A percentile compares a stretch with the other conserved stretches of the same genome.
phyloP scores from a whole-genome alignment of 2,329 filamentous ascomycete species.

The Arthrobotrys musiformis region DNA sequence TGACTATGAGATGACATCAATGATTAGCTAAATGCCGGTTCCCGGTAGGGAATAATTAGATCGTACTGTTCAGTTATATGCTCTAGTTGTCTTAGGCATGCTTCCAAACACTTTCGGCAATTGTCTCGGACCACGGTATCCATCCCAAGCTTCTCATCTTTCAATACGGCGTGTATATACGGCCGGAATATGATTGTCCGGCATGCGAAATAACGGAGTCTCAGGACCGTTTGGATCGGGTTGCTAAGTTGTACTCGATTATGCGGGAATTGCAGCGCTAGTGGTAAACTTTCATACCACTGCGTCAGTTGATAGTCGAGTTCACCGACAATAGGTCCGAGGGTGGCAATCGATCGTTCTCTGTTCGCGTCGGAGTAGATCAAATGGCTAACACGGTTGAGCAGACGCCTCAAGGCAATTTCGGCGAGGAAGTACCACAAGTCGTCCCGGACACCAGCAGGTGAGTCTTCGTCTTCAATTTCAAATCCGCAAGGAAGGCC shows the following conservation, averaged over 20 bases:
- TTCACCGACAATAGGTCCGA: conserved; percentile 81
- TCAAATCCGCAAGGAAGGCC: conserved; percentile 82
- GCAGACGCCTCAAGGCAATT: conserved; percentile 78
- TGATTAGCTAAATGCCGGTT: background rate
- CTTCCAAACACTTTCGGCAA: conserved; percentile 83
- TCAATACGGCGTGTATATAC: conserved; percentile 81
- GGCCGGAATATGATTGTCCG: conserved; percentile 87
- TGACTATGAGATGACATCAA: conserved; percentile 68
- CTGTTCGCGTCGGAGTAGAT: conserved; percentile 76
- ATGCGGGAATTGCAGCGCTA: conserved; percentile 80
- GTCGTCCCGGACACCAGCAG: conserved; percentile 76
- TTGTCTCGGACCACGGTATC: conserved; percentile 79
- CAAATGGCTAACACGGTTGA: conserved; percentile 81
- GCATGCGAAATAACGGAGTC: conserved; percentile 84
- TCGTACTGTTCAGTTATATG: conserved; percentile 79
- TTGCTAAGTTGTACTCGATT: conserved; percentile 74
- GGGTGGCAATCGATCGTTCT: conserved; percentile 69
- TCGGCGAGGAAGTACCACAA: conserved; percentile 88
- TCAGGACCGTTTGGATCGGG: conserved; percentile 80
- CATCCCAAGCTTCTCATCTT: conserved; percentile 77
- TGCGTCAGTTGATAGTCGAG: conserved; percentile 84
- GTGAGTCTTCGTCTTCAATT: conserved; percentile 72
- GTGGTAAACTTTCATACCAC: conserved; percentile 83
- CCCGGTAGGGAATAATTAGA: conserved; percentile 56
- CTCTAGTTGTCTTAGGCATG: conserved; percentile 81